Conservation (phyloP, 2,329 filamentous ascomycete genomes). For the Sporothrix curviconia region DNA sequence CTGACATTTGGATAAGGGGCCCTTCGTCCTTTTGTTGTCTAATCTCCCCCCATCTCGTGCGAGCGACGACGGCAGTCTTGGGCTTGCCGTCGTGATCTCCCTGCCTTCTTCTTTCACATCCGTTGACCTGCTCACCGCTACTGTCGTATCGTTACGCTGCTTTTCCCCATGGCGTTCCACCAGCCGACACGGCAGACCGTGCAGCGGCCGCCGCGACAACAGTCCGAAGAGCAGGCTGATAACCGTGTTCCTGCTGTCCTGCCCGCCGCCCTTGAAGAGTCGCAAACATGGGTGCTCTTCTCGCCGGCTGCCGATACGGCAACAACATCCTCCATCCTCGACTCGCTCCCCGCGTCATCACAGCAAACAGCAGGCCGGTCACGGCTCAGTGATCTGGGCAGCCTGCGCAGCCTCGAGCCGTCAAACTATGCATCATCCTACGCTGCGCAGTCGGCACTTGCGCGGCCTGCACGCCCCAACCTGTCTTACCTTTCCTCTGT, state of each 20-base stretch:
- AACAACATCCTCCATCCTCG: conserved; percentile 57
- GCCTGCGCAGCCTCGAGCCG: conserved; percentile 61
- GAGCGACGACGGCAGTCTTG: conserved; percentile 2
- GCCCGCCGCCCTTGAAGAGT: conserved; percentile 46
- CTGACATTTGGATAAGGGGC: neutral
- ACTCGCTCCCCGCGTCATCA: conserved; percentile 58
- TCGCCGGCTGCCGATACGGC: conserved; percentile 60
- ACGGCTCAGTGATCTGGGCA: conserved; percentile 73
- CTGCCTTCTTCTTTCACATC: neutral
- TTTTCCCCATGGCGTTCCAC: conserved; percentile 20
- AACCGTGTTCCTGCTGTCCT: neutral
- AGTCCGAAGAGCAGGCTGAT: conserved; percentile 8
- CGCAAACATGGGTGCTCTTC: conserved; percentile 95
- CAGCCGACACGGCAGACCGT: conserved; percentile 36
- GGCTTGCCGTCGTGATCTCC: conserved; percentile 1
- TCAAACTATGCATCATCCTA: conserved; percentile 36
- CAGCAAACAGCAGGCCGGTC: conserved; percentile 63
- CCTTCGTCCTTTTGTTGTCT: neutral
- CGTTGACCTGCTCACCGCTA: neutral
- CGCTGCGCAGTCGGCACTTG: neutral
- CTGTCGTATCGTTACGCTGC: neutral
- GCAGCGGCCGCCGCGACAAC: conserved; percentile 39
- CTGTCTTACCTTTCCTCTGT: conserved; percentile 23
- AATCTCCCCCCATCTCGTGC: neutral
- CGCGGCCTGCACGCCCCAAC: conserved; percentile 27